Conservation (phyloP, 768 basidiomycete genomes). For the Boletus patriciae region DNA sequence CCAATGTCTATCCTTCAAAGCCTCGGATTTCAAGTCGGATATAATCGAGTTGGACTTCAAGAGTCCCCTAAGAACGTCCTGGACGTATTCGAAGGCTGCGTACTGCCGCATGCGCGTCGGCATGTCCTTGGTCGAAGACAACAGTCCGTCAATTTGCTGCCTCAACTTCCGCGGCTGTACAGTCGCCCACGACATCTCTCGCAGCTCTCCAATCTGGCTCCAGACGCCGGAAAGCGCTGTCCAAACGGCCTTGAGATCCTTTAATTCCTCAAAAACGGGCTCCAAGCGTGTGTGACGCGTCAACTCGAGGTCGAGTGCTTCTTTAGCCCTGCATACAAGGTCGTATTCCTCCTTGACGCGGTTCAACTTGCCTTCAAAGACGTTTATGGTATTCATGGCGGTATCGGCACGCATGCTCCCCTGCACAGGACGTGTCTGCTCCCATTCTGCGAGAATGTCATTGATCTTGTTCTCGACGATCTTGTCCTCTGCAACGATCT, state of each 20-base stretch:
- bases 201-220: constrained; percentile 86
- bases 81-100: constrained; percentile 97
- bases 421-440: constrained; percentile 93
- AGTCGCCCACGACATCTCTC: constrained; percentile 87
- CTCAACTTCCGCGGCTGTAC: constrained; percentile 94
- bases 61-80: constrained; percentile 81
- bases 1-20: constrained; percentile 97
- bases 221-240: constrained; percentile 97
- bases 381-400: constrained; percentile 93
- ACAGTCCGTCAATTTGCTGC: constrained; percentile 87
- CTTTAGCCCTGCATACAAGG: constrained; percentile 93
- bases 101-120: constrained; percentile 99
- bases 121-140: constrained; percentile 97
- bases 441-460: constrained; percentile 91
- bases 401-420: constrained; percentile 95
- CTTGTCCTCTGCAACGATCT: constrained; percentile 99
- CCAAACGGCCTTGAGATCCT: constrained; percentile 98
- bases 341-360: constrained; percentile 94
- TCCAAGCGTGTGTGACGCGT: constrained; percentile 87
- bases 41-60: constrained; percentile 89
- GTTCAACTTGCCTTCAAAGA: constrained; percentile 88
- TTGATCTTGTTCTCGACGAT: constrained; percentile 95
- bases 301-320: constrained; percentile 92
- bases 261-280: constrained; percentile 92
- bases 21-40: constrained; percentile 95